These are phyloP conservation scores for Daldinia sp. DNA, from an alignment of 2,329 filamentous ascomycete species.

Conservation along the genomic window DNA sequence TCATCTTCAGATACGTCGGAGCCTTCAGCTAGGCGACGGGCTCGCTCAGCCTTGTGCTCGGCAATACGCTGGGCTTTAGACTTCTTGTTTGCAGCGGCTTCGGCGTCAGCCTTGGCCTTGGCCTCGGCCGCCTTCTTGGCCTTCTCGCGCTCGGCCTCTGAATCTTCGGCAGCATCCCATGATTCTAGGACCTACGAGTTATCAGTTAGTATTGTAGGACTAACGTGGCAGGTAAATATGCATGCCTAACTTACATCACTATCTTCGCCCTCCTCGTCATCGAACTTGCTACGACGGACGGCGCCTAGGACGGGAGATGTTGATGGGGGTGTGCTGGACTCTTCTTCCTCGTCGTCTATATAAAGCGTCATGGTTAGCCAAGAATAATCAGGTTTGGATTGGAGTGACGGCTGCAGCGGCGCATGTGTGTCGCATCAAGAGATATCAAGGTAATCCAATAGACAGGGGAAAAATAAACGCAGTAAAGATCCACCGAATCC, in stretches of 20 bases:
- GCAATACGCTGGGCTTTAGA: conserved; percentile 85
- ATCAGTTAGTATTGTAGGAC: conserved; percentile 17
- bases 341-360: conserved; percentile 51
- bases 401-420: conserved; percentile 21
- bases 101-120: conserved; percentile 88
- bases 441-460: conserved; percentile 25
- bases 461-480: conserved; percentile 20
- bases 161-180: conserved; percentile 97
- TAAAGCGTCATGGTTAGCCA: conserved; percentile 40
- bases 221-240: conserved; percentile 15
- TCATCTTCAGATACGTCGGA: conserved; percentile 71
- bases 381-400: conserved; percentile 7
- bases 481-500: background rate
- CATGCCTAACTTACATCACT: conserved; percentile 68
- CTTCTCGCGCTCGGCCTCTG: conserved; percentile 96
- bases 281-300: conserved; percentile 73
- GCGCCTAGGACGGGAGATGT: conserved; percentile 51
- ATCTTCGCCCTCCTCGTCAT: conserved; percentile 87
- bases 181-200: conserved; percentile 81
- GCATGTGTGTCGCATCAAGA: conserved; percentile 30
- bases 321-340: conserved; percentile 46
- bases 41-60: conserved; percentile 73
- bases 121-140: conserved; percentile 84
- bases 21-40: conserved; percentile 59
- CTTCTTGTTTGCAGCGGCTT: conserved; percentile 91